Evolutionary conservation across 2,329 filamentous ascomycete genomes (phyloP).

Genomic region (Neurospora sp.): DNA sequence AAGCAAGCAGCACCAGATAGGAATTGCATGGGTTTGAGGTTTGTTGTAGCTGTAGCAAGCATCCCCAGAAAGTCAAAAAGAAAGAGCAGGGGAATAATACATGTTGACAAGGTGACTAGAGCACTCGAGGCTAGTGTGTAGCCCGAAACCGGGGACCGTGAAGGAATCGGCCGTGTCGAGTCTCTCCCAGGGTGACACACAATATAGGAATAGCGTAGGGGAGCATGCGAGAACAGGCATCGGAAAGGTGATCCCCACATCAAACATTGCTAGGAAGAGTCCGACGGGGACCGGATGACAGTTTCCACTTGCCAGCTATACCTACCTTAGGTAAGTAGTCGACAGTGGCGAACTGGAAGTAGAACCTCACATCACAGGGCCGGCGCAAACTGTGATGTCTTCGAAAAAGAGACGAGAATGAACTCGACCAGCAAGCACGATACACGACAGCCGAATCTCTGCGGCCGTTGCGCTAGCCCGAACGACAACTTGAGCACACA

Average conservation of each 20-base stretch:
- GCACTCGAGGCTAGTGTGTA: background rate
- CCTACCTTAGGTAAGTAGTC: background rate
- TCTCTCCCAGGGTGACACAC: background rate
- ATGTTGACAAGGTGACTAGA: background rate
- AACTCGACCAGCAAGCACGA: background rate
- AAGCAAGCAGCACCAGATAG: background rate
- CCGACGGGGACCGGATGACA: background rate
- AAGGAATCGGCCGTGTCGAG: background rate
- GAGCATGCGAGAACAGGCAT: background rate
- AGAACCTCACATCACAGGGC: background rate
- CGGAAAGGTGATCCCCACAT: background rate
- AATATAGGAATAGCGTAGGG: background rate
- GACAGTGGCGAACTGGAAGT: background rate
- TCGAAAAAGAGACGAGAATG: background rate
- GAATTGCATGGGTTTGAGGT: background rate
- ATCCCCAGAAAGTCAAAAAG: background rate
- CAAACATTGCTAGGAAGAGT: background rate
- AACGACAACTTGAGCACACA: background rate
- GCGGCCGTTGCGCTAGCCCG: background rate
- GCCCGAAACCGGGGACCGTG: background rate
- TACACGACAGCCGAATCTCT: background rate
- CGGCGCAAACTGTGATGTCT: background rate
- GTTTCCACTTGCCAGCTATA: background rate
- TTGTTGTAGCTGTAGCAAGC: background rate
- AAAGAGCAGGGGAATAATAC: background rate